phyloP scores from a whole-genome alignment of 139 green algal genomes.

The Microglena sp. region DNA sequence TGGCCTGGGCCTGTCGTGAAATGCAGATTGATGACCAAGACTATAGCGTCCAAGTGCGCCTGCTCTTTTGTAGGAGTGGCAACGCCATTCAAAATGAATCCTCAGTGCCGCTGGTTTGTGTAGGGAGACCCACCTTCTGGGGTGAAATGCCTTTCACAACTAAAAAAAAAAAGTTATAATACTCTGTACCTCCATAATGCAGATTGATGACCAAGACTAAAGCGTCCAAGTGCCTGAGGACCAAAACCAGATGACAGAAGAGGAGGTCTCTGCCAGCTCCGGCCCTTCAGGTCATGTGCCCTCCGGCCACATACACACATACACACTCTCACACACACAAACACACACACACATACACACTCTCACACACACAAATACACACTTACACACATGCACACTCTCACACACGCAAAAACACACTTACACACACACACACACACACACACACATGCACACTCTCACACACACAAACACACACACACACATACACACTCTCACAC shows the following conservation, averaged over 20 bases:
- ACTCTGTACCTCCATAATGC: not conserved
- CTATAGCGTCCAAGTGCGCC: too few relatives aligned
- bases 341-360: not conserved
- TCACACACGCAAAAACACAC: not conserved
- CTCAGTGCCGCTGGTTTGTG: too few relatives aligned
- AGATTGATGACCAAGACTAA: constrained; percentile 3
- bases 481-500: not conserved
- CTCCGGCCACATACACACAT: not conserved
- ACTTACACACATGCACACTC: too few relatives aligned
- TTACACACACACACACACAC: not conserved
- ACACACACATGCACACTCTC: not conserved
- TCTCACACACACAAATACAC: not conserved
- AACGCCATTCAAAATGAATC: too few relatives aligned
- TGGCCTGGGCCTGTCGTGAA: too few relatives aligned
- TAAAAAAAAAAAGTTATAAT: too few relatives aligned
- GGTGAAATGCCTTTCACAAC: too few relatives aligned
- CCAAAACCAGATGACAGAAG: constrained; percentile 13
- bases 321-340: not conserved
- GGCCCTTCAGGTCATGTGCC: not conserved
- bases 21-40: too few relatives aligned
- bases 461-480: not conserved
- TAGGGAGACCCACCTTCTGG: too few relatives aligned
- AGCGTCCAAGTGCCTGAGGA: constrained; percentile 17
- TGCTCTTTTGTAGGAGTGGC: too few relatives aligned
- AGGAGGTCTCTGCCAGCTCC: constrained; percentile 1